Percentiles rank a stretch among this genome's conserved stretches.
Evolutionary conservation across 192 early-diverging fungal species (phyloP).

Genomic region (Phycomyces blakesleeanus): DNA sequence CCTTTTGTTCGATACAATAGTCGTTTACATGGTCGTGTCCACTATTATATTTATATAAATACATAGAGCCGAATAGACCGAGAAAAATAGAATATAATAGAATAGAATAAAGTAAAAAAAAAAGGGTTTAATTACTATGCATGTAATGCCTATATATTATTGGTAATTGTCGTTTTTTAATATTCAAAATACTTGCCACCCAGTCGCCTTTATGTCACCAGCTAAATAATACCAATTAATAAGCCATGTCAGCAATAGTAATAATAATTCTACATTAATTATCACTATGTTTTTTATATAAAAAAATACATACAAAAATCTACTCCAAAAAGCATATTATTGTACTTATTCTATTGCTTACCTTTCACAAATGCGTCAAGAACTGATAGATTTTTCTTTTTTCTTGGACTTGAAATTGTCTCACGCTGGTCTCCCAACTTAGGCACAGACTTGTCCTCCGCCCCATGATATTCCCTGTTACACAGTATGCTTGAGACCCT

Average conservation of each 20-base stretch:
- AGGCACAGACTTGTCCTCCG: not conserved
- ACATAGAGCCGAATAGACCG: too few species aligned
- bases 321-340: too few species aligned
- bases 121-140: too few species aligned
- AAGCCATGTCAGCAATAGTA: too few species aligned
- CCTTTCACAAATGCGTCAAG: constrained; percentile 16
- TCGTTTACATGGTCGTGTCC: constrained; percentile 32
- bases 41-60: too few species aligned
- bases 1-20: constrained; percentile 37
- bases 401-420: constrained; percentile 13
- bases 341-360: not conserved
- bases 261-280: not conserved
- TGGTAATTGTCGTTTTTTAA: too few species aligned
- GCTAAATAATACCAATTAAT: too few species aligned
- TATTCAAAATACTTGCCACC: constrained; percentile 13
- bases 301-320: too few species aligned
- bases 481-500: not conserved
- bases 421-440: constrained; percentile 22
- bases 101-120: too few species aligned
- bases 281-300: too few species aligned
- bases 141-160: too few species aligned
- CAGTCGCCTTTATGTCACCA: constrained; percentile 22
- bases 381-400: constrained; percentile 4
- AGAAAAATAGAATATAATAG: too few species aligned
- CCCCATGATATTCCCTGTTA: constrained; percentile 6